These are phyloP conservation scores for Penicillium odoratum DNA, from an alignment of 495 filamentous ascomycete species.

Conservation along the genomic window DNA sequence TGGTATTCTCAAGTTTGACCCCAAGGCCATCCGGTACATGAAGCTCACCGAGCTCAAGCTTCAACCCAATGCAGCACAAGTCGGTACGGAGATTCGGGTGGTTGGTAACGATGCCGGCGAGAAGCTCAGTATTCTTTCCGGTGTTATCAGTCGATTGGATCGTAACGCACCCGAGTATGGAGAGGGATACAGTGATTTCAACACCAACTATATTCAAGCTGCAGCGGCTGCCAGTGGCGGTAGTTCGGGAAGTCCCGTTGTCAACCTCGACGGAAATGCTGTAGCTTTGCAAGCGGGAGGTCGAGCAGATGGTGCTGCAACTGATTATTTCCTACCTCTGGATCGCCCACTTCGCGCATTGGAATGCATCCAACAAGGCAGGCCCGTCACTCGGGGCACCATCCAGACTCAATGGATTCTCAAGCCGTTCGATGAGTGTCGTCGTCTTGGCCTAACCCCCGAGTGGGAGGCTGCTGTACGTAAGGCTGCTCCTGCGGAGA, in stretches of 20 bases:
- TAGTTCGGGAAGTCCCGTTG: conserved; percentile 94
- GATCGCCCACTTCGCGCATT: conserved; percentile 86
- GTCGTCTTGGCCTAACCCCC: conserved; percentile 78
- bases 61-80: conserved; percentile 83
- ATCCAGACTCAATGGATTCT: conserved; percentile 97
- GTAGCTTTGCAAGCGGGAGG: conserved; percentile 95
- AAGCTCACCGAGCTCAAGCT: conserved; percentile 75
- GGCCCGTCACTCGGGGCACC: conserved; percentile 81
- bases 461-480: conserved; percentile 85
- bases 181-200: conserved; percentile 98
- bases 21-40: conserved; percentile 95
- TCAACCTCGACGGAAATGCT: conserved; percentile 91
- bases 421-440: conserved; percentile 97
- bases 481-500: conserved; percentile 84
- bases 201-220: conserved; percentile 99
- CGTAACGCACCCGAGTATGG: conserved; percentile 97
- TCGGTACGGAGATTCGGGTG: conserved; percentile 91
- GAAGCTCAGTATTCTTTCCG: conserved; percentile 96
- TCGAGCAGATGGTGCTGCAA: conserved; percentile 89
- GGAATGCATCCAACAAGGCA: conserved; percentile 74
- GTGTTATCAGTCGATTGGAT: conserved; percentile 93
- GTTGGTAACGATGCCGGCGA: conserved; percentile 99
- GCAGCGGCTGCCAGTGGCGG: conserved; percentile 94
- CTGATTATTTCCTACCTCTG: conserved; percentile 95
- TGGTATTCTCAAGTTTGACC: conserved; percentile 93